Conservation (phyloP, 306 rosid genomes). For the Cicer judaicum region DNA sequence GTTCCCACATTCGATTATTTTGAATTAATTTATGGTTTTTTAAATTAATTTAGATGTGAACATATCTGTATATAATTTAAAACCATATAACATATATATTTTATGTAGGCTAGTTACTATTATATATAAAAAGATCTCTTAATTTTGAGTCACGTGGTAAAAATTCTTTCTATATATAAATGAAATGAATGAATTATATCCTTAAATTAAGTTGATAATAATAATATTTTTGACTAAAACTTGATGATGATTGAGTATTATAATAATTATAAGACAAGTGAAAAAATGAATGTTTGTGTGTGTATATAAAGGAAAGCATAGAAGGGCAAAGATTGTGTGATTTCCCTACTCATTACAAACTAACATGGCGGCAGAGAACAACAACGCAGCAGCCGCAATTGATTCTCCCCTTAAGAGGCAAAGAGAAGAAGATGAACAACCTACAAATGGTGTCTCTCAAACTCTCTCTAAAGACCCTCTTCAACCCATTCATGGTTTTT, state of each 20-base stretch:
- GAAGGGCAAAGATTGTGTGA: slow-evolving; percentile 3
- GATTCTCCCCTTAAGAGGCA: slow-evolving; percentile 72
- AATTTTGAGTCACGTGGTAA: too few relatives aligned
- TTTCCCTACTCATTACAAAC: slow-evolving; percentile 5
- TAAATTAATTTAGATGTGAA: too few relatives aligned
- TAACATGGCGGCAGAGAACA: slow-evolving; percentile 59
- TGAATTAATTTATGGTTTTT: too few relatives aligned
- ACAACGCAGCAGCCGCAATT: slow-evolving; percentile 49
- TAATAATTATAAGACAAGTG: not conserved
- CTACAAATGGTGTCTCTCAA: slow-evolving; percentile 46
- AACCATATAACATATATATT: too few relatives aligned
- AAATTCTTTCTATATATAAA: too few relatives aligned
- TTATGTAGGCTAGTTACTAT: too few relatives aligned
- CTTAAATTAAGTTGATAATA: too few relatives aligned
- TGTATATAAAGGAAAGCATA: not conserved
- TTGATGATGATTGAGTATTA: not conserved
- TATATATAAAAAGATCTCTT: too few relatives aligned
- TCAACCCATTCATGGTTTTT: slow-evolving; percentile 49
- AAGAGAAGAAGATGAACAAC: slow-evolving; percentile 53
- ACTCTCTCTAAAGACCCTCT: slow-evolving; percentile 48
- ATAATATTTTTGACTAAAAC: too few relatives aligned
- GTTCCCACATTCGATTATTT: too few relatives aligned
- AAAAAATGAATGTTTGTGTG: not conserved
- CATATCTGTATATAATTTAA: too few relatives aligned
- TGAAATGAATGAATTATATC: too few relatives aligned